These are phyloP conservation scores for Rhizopus delemar DNA, from an alignment of 371 early-diverging fungal species.

Conservation along the genomic window DNA sequence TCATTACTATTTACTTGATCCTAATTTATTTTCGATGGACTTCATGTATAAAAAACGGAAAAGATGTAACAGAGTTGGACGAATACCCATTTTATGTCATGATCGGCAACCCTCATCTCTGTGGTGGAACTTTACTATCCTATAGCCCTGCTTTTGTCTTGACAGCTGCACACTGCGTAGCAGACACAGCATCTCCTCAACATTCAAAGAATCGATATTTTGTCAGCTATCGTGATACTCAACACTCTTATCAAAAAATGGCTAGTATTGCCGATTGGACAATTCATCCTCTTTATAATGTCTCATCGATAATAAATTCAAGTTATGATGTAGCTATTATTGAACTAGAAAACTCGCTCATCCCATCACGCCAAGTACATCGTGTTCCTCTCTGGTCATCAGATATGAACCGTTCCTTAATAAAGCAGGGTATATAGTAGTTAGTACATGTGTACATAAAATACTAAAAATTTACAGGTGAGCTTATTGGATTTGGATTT, in stretches of 20 bases:
- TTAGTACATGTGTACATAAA: neutral
- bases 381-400: slow-evolving; percentile 41
- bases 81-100: slow-evolving; percentile 48
- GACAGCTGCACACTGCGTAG: slow-evolving; percentile 54
- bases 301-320: slow-evolving; percentile 24
- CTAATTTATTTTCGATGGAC: neutral
- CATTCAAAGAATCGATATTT: slow-evolving; percentile 21
- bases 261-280: slow-evolving; percentile 33
- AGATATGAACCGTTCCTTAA: neutral
- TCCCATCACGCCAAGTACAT: slow-evolving; percentile 19
- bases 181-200: slow-evolving; percentile 25
- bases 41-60: slow-evolving; percentile 36
- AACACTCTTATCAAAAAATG: slow-evolving; percentile 28
- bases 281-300: slow-evolving; percentile 40
- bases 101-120: slow-evolving; percentile 52
- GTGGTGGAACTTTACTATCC: slow-evolving; percentile 46
- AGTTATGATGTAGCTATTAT: slow-evolving; percentile 46
- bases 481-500: slow-evolving; percentile 44
- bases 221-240: slow-evolving; percentile 16
- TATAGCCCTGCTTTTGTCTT: slow-evolving; percentile 44
- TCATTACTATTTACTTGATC: too few species aligned
- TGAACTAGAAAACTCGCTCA: slow-evolving; percentile 27
- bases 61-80: slow-evolving; percentile 22
- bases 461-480: slow-evolving; percentile 16
- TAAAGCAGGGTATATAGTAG: slow-evolving; percentile 15